These are phyloP conservation scores for Sclerotinia minor DNA, from an alignment of 2,329 filamentous ascomycete genomes.

Conservation along the genomic window DNA sequence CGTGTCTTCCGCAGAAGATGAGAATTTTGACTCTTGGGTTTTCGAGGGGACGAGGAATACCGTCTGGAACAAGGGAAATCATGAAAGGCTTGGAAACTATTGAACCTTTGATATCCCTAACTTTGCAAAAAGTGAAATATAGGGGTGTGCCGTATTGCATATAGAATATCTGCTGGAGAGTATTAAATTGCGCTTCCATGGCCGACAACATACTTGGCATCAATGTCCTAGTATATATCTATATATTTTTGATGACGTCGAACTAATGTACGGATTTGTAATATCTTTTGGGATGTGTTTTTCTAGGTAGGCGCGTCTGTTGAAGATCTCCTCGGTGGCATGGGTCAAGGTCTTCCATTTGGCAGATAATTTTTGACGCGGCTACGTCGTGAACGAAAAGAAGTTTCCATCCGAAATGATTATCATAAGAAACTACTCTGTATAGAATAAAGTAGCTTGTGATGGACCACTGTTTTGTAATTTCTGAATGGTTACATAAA, in stretches of 20 bases:
- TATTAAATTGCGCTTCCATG: background rate
- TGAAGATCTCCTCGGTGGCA: background rate
- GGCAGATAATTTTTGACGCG: background rate
- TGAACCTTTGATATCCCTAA: background rate
- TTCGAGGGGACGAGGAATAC: background rate
- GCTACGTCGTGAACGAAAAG: background rate
- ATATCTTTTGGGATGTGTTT: too few relatives aligned
- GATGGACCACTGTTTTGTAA: background rate
- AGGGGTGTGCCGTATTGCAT: background rate
- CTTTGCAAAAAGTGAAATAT: too few relatives aligned
- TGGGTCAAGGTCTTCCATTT: too few relatives aligned
- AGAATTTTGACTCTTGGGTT: background rate
- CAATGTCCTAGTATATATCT: background rate
- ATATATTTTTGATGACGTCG: background rate
- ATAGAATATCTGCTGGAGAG: background rate
- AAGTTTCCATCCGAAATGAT: background rate
- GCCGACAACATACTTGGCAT: background rate
- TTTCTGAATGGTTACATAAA: background rate
- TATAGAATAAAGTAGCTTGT: background rate
- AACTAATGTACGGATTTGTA: background rate
- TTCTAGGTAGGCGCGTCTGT: background rate
- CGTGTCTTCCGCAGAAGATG: background rate
- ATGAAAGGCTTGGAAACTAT: background rate
- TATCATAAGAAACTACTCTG: background rate
- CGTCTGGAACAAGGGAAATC: background rate